Base-by-base conservation (phyloP, 257 asterid genomes). In the Przewalskia tangutica region DNA sequence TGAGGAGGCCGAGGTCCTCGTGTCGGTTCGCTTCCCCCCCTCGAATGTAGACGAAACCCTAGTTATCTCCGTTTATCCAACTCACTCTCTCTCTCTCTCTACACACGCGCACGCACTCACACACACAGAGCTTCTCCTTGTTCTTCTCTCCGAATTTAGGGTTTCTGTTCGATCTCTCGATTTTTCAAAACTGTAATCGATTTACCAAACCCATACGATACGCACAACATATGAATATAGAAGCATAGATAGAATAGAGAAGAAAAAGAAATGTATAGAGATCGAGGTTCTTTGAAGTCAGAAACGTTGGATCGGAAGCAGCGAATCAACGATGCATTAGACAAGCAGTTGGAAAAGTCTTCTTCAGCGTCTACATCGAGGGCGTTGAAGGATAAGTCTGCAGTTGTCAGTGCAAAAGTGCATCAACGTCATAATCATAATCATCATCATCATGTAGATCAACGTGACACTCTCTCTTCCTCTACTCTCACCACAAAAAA, bases 341-440 rank as follows among this genome's bases (percentile, higher is more conserved):
- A 94, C 89, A 95, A 92, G 84, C 96, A 95, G 81, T 86, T 95
- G 89, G 98, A 95, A 90, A 95, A 92, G 88, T 94, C 97, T 6
- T 92, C 97, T 11, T 91, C 95, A 50, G 44, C 40, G 2, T 92
- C 98, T 27, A 90, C 86, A 86, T 85, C 84, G 54, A 85, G 84
- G 86, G 86, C 32, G 32, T 27, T 27, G 1, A 27, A 27, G 32
- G 32, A 27, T 27, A 27, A 27, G 32, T 27, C 97, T 65, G 82
- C 92, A 55, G 82, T 59, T 10, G 86, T 85, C 51, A 16, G 36
- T 6, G 84, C 92, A 16, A 91, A 91, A 81, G 83, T 65, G 81
- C 86, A 83, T 63, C 88, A 27, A 27, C 32, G 32, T 27, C 32
- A 27, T 27, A 27, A 27, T 27, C 32, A 88, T 27, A 27, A 27